Base-by-base conservation (phyloP, 2,329 filamentous ascomycete genomes). In the Endoconidiophora polonica region DNA sequence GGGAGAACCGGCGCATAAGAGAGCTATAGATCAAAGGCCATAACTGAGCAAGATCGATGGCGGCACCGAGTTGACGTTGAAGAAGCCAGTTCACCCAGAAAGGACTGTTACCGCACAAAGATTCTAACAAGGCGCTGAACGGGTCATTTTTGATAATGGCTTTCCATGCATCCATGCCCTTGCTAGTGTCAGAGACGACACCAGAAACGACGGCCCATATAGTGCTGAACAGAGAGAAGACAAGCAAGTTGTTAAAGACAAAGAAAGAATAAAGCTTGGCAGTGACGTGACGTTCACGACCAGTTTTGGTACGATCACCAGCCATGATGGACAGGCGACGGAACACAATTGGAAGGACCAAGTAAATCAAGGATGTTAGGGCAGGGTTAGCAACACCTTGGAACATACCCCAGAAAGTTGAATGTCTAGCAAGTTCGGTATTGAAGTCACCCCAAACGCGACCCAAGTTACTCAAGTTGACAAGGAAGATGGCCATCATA, bases 31-130 rank as follows among this genome's bases (percentile, higher is more conserved):
- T 69, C 48, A 98, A 68, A 7, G 81, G 85, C 70, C 87, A 84
- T 4, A 94, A 66, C 62, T 98, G 91, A 3, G 84, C 80, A n/a
- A 98, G 68, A 64, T 98, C 91, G 47, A 94, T 78, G n/a, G 90
- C 84, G 1, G 90, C 87, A 60, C 90, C 90, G 4, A 96, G 72
- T 59, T 95, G 94, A 42, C 91, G 81, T 68, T 96, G 90, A 49
- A 98, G 68, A 16, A 96, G 73, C 74, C 87, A 96, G 1, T 85
- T 88, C 16, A 96, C 79, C 90, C 90, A 98, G 64, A 94, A 98
- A 0, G 83, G 77, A 1, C 88, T 93, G 50, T 93, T 80, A 23
- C 74, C 69, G 67, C 86, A 94, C 1, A 98, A 70, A 0, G 86
- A 76, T n/a, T 70, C 67, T 61, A 94, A 81, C 41, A 88, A 64